phyloP scores from a whole-genome alignment of 163 green algal genomes.

The Scenedesmus sp. region DNA sequence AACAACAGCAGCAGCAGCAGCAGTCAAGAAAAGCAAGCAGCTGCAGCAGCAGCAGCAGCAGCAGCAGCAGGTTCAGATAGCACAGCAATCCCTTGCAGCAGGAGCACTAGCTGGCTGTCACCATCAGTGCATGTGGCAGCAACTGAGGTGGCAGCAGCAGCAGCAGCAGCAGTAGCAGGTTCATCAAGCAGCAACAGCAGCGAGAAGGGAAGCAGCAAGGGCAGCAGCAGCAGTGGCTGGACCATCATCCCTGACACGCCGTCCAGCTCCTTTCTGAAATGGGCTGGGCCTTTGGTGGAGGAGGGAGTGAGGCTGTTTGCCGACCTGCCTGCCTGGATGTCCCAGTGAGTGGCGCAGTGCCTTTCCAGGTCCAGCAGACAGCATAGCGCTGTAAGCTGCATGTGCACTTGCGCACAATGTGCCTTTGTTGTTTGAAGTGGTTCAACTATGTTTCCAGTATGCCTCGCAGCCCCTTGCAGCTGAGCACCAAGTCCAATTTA shows the following conservation, averaged over 20 bases:
- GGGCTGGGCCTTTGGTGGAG: slow-evolving; percentile 7
- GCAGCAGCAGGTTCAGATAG: not conserved
- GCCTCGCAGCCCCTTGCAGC: not conserved
- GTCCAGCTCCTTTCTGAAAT: slow-evolving; percentile 11
- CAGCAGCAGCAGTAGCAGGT: slow-evolving; percentile 7
- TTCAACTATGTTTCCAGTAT: not conserved
- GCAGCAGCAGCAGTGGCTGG: slow-evolving; percentile 12
- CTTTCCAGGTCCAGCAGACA: not conserved
- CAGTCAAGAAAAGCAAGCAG: not conserved
- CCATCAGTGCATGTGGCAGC: not conserved
- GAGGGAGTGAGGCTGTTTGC: slow-evolving; percentile 37
- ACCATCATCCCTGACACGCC: slow-evolving; percentile 34
- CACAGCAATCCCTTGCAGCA: not conserved
- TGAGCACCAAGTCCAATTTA: no score
- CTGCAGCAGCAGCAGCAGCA: not conserved
- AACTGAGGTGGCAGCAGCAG: not conserved
- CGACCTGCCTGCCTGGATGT: slow-evolving; percentile 25
- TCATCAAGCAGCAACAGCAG: not conserved
- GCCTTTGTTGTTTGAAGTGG: not conserved
- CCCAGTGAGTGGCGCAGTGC: not conserved
- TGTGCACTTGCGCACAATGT: no score
- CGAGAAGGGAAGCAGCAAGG: not conserved
- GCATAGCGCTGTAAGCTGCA: no score
- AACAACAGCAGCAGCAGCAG: not conserved
- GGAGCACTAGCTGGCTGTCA: slow-evolving; percentile 25